Base-by-base conservation (phyloP, 176 grass and related monocot genomes). In the Oryza punctata region DNA sequence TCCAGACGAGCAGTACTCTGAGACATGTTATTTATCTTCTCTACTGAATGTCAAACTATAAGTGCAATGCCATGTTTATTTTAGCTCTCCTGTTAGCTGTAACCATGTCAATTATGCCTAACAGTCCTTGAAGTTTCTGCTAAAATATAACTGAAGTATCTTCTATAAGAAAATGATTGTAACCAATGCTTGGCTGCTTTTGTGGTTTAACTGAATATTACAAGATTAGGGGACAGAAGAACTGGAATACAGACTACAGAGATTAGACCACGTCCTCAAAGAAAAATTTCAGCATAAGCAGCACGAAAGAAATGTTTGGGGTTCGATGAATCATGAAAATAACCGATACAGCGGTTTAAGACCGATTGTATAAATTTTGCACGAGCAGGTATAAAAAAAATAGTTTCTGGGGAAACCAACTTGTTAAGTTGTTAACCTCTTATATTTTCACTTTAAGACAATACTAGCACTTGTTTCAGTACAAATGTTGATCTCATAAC, bases 401-500 rank as follows among this genome's bases (percentile, higher is more conserved):
- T 14, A 50, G 15, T 41, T 54, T 30, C 29, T 43, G 7, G 16
- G 15, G 28, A n/a, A 79, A 23, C 16, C 24, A 86, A 74, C 69
- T 67, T 35, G 30, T 6, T 29, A 29, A 29, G 28, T 29, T 29
- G 28, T 44, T 16, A 69, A 70, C 7, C 27, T 50, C 78, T 77
- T 7, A 28, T 21, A 78, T 70, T 15, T 46, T n/a, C 7, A 49
- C 14, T 32, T 32, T 35, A 64, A 63, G 72, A 35, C 32, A 33
- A 59, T 63, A 76, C 7, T 23, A 3, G 52, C 7, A 21, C 35
- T 69, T 81, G 49, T 69, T 80, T 77, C 72, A 15, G 5, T 28
- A 82, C 41, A 78, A 27, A 11, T 83, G 54, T 65, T 32, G 40
- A 71, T 64, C 67, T 41, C 67, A 15, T 10, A 29, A 65, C 28